Evolutionary conservation across 2,329 filamentous ascomycete species (phyloP), one percentile per base, ranked within the genome.

Genomic region (Aspergillus pseudotamarii): DNA sequence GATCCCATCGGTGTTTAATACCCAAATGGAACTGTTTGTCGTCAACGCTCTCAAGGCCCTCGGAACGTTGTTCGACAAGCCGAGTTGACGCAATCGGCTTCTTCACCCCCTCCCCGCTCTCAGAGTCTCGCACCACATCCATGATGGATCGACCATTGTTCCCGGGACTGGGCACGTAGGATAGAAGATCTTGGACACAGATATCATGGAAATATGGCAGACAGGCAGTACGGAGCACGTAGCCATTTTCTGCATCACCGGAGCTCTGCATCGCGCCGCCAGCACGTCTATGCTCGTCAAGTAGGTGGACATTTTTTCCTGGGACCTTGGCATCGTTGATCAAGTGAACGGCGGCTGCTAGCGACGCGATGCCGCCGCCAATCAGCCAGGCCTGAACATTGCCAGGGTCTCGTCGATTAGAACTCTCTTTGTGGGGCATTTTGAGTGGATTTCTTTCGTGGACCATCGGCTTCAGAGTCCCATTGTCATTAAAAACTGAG

Each of bases 271-370:
- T 68, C 1, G 71, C 76, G 11, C 78, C 76, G n/a, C 76, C 76
- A 0, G 73, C 67, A 6, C 68, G 59, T 10, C 64, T 51, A 46
- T 73, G 72, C 23, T 73, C 66, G 56, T 79, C 76, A 16, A 79
- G 68, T 26, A 79, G 71, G 26, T 76, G 76, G 65, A 79, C 74
- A 57, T 77, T 72, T 2, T 65, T 45, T 0, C 69, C 71, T 0
- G 75, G 73, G 36, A 79, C 69, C 34, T 74, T 69, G 26, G 72
- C 76, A 60, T 79, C 73, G 8, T 71, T 70, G 50, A 80, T 73
- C 16, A 79, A 72, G 59, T 78, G 73, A n/a, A 75, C 71, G 4
- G 76, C 73, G 5, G 78, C 72, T 14, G 78, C 71, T 23, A 79
- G 68, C 2, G 75, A 76, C 4, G 76, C 73, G 28, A 79, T 73